Percentiles rank a stretch among this genome's conserved stretches.
phyloP scores from a whole-genome alignment of 306 rosid genomes.

The Abrus precatorius region DNA sequence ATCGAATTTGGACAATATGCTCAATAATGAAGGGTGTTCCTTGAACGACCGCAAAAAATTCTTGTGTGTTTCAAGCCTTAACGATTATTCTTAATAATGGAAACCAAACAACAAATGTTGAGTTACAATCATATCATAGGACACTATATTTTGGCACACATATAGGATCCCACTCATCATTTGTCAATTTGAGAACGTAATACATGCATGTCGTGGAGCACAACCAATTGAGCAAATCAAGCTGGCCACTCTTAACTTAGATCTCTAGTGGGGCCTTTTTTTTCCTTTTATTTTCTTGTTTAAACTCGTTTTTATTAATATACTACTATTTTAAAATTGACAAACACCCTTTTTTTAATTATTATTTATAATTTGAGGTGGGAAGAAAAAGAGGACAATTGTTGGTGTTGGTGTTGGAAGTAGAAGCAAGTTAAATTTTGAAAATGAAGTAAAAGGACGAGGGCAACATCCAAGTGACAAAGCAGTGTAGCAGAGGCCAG shows the following conservation, averaged over 20 bases:
- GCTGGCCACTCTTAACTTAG: neutral
- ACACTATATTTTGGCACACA: conserved; percentile 29
- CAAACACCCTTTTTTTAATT: neutral
- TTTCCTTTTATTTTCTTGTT: neutral
- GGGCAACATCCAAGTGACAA: conserved; percentile 34
- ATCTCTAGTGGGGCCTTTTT: conserved; percentile 23
- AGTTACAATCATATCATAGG: conserved; percentile 24
- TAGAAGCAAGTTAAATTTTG: neutral
- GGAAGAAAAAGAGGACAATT: neutral
- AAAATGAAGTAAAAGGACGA: conserved; percentile 19
- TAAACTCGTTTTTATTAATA: neutral
- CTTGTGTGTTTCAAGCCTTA: neutral
- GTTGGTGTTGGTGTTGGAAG: conserved; percentile 22
- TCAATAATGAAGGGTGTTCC: conserved; percentile 30
- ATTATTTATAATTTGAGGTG: neutral
- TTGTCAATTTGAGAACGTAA: conserved; percentile 10
- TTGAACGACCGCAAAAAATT: conserved; percentile 11
- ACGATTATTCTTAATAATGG: conserved; percentile 30
- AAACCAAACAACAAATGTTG: conserved; percentile 4
- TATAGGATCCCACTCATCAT: conserved; percentile 22
- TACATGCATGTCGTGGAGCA: conserved; percentile 17
- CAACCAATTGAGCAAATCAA: neutral
- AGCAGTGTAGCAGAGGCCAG: neutral
- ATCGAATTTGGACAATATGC: neutral
- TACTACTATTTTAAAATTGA: neutral